Evolutionary conservation across 2,329 filamentous ascomycete species (phyloP).

Genomic region (Verticillium dahliae): DNA sequence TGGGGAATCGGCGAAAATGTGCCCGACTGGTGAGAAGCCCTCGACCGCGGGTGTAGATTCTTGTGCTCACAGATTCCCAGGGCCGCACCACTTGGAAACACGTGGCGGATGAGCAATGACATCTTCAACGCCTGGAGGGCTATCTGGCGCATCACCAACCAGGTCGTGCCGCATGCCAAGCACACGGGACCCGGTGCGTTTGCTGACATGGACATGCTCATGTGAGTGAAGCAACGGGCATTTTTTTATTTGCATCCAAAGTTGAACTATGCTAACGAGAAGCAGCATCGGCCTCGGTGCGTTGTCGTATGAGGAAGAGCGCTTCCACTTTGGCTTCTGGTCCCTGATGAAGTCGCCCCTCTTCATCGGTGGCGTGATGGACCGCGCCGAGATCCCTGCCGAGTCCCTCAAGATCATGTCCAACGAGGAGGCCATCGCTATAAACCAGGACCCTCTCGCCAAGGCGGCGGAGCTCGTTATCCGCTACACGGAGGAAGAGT

Average conservation of each 20-base stretch:
- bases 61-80: conserved; percentile 9
- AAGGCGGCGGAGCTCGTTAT: conserved; percentile 42
- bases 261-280: not conserved
- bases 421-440: conserved; percentile 48
- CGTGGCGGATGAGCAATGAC: conserved; percentile 47
- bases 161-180: conserved; percentile 38
- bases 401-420: conserved; percentile 34
- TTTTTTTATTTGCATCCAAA: no score
- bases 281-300: conserved; percentile 37
- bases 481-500: conserved; percentile 39
- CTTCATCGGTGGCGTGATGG: conserved; percentile 37
- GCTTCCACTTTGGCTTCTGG: conserved; percentile 47
- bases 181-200: conserved; percentile 39
- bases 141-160: conserved; percentile 45
- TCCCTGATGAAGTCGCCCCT: conserved; percentile 44
- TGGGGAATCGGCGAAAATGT: conserved; percentile 44
- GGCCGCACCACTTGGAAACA: conserved; percentile 36
- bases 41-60: not conserved
- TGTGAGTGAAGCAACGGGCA: conserved; percentile 20
- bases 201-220: conserved; percentile 46
- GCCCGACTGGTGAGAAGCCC: conserved; percentile 28
- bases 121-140: conserved; percentile 44
- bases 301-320: conserved; percentile 37
- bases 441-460: conserved; percentile 50
- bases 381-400: conserved; percentile 25